A percentile compares a stretch with the other conserved stretches of the same genome.
phyloP scores from a whole-genome alignment of 345 rosid species.

The Erucastrum elatum region DNA sequence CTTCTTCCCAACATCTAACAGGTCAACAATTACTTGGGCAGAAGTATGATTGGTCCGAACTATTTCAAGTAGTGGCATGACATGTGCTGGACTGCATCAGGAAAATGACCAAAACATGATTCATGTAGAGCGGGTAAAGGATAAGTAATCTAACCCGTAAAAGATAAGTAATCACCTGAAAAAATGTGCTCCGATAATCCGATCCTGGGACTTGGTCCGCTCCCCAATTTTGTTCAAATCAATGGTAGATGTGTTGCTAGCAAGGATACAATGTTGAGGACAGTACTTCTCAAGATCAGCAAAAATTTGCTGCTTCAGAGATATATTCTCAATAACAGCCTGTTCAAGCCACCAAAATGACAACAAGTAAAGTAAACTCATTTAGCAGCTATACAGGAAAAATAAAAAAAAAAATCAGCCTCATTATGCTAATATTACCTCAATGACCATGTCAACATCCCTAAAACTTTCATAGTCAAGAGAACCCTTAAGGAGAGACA shows the following conservation, averaged over 20 bases:
- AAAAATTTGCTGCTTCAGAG: constrained; percentile 96
- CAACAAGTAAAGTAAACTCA: constrained; percentile 9
- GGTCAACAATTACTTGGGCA: constrained; percentile 85
- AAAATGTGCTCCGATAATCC: constrained; percentile 96
- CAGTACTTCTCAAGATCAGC: constrained; percentile 89
- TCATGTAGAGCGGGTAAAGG: constrained; percentile 13
- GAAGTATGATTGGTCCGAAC: constrained; percentile 85
- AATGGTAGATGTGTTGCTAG: constrained; percentile 94
- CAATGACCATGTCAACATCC: constrained; percentile 93
- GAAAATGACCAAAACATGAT: constrained; percentile 26
- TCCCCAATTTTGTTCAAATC: constrained; percentile 87
- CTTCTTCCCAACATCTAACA: constrained; percentile 84
- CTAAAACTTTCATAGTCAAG: constrained; percentile 84
- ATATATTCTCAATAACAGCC: constrained; percentile 91
- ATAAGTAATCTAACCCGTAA: neutral
- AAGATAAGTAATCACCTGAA: constrained; percentile 61
- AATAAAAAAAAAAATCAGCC: constrained; percentile 18
- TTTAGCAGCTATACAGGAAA: constrained; percentile 18
- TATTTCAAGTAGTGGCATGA: constrained; percentile 96
- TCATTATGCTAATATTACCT: constrained; percentile 50
- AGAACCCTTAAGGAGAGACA: constrained; percentile 72
- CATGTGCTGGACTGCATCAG: constrained; percentile 84
- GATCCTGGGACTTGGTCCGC: constrained; percentile 71
- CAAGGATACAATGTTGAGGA: constrained; percentile 84
- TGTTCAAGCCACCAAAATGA: constrained; percentile 51